Conservation (phyloP, 495 filamentous ascomycete species). For the Beverwykella pulmonaria region DNA sequence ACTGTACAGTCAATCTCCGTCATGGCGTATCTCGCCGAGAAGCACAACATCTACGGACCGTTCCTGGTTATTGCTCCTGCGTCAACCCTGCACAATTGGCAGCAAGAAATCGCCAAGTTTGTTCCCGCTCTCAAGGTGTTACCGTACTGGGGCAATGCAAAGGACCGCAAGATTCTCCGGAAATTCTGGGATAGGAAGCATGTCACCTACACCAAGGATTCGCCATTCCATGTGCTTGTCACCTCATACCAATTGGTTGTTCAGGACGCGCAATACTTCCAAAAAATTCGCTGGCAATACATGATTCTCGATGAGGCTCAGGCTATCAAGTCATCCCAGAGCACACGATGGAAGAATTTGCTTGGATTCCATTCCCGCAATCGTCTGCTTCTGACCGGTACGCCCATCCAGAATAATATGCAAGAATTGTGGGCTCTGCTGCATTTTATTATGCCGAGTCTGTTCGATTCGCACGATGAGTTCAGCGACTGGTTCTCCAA, state of each 20-base stretch:
- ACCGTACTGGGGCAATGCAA: slow-evolving; percentile 95
- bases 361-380: slow-evolving; percentile 95
- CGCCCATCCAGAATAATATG: slow-evolving; percentile 99
- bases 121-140: slow-evolving; percentile 92
- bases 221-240: slow-evolving; percentile 91
- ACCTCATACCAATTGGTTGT: slow-evolving; percentile 98
- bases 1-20: slow-evolving; percentile 99
- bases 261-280: slow-evolving; percentile 92
- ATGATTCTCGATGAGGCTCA: slow-evolving; percentile 99
- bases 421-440: slow-evolving; percentile 97
- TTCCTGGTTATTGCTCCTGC: slow-evolving; percentile 96
- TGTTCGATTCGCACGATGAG: slow-evolving; percentile 98
- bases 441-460: slow-evolving; percentile 98
- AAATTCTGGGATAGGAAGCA: slow-evolving; percentile 99
- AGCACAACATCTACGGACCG: slow-evolving; percentile 97
- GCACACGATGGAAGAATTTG: slow-evolving; percentile 94
- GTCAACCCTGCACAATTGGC: slow-evolving; percentile 98
- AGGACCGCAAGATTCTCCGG: slow-evolving; percentile 90
- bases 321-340: slow-evolving; percentile 96
- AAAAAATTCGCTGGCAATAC: slow-evolving; percentile 99
- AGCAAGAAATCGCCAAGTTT: slow-evolving; percentile 94
- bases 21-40: slow-evolving; percentile 97
- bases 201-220: slow-evolving; percentile 89
- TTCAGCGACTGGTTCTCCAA: slow-evolving; percentile 99
- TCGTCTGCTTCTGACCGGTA: slow-evolving; percentile 90